phyloP scores from a whole-genome alignment of 2,329 filamentous ascomycete species.

The Arthrobotrys iridis region DNA sequence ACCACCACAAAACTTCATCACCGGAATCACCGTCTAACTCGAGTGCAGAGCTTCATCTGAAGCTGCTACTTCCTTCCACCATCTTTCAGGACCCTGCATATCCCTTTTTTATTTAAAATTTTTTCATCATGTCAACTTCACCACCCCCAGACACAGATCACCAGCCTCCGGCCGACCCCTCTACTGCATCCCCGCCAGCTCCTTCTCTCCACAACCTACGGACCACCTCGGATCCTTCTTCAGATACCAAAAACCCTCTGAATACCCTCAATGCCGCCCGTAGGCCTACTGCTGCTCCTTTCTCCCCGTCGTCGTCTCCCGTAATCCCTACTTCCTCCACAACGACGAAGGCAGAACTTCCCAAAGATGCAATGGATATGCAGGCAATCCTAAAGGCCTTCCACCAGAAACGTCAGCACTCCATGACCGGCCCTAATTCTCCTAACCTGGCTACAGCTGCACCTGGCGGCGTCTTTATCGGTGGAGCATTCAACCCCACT shows the following conservation, averaged over 20 bases:
- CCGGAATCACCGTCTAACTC: neutral
- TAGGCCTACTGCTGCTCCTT: constrained; percentile 64
- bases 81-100: neutral
- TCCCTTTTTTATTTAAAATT: neutral
- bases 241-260: constrained; percentile 52
- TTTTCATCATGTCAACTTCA: constrained; percentile 27
- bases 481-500: constrained; percentile 63
- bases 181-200: neutral
- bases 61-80: neutral
- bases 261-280: constrained; percentile 65
- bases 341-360: constrained; percentile 43
- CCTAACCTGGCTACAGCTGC: constrained; percentile 60
- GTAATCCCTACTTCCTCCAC: constrained; percentile 63
- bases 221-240: constrained; percentile 32
- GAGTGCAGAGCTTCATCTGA: neutral
- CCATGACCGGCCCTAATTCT: constrained; percentile 62
- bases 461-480: constrained; percentile 52
- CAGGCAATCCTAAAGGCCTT: constrained; percentile 76
- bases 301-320: constrained; percentile 63
- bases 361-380: constrained; percentile 67
- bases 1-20: neutral
- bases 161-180: constrained; percentile 16
- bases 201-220: constrained; percentile 25
- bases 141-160: constrained; percentile 32
- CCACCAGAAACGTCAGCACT: constrained; percentile 72